Base-by-base conservation (phyloP, 2,329 filamentous ascomycete species). In the Paraphoma chrysanthemicola region DNA sequence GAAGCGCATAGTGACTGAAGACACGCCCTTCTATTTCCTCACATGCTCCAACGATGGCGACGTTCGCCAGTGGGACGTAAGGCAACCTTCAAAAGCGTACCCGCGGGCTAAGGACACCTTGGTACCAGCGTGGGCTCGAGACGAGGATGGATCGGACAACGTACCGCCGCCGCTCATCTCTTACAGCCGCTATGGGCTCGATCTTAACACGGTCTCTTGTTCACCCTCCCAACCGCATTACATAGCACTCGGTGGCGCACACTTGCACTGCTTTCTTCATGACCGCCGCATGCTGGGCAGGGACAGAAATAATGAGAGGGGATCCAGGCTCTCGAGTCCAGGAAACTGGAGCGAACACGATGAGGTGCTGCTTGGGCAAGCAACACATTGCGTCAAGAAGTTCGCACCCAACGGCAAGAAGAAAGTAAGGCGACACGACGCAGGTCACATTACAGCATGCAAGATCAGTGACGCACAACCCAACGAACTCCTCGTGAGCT, bases 41-140 rank as follows among this genome's bases (percentile, higher is more conserved):
- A 90, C 86, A 0, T 90, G 88, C 70, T 89, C 86, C 0, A 88
- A 90, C 68, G 88, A 90, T 72, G 88, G 88, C 28, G 88, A 90
- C 61, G 87, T 90, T 30, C 81, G 88, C 45, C 88, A 90, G 65
- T 90, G 87, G 85, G 88, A 90, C 72, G 71, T 88, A 43, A 80
- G 88, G 18, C 84, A 87, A 65, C 88, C 88, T 1, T 86, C 86
- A 1, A 85, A 81, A n/a, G 79, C 84, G n/a, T 89, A 89, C 63
- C 86, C 86, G 41, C 84, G 56, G 72, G 78, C 29, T 4, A 62
- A 61, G 53, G 69, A 69, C 23, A 60, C 53, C 8, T 59, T 64
- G 54, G 23, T 63, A 33, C 68, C 70, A 6, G 57, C 53, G 2
- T 71, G 71, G 69, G 69, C 69, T 6, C 50, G 68, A 14, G 65